A percentile compares a stretch with the other conserved stretches of the same genome.
Conservation (phyloP, 2,329 filamentous ascomycete genomes). For the Hypomyces rosellus region DNA sequence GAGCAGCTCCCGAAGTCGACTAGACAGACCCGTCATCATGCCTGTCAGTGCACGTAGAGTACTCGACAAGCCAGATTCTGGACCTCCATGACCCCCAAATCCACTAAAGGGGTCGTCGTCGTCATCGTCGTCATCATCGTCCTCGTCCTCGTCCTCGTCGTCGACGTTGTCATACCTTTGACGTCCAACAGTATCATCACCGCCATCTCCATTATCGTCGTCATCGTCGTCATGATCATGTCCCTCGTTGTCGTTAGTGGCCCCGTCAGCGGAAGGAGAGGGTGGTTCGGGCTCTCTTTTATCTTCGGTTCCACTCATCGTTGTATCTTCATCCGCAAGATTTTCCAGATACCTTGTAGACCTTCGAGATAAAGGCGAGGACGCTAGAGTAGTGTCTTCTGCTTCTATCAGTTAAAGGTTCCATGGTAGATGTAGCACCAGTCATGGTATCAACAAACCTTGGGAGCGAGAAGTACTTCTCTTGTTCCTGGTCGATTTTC, state of each 20-base stretch:
- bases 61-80: slow-evolving; percentile 62
- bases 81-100: slow-evolving; percentile 61
- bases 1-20: slow-evolving; percentile 71
- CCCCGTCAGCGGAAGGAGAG: not conserved
- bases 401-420: slow-evolving; percentile 9
- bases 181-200: slow-evolving; percentile 20
- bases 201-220: slow-evolving; percentile 27
- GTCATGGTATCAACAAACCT: slow-evolving; percentile 26
- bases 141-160: slow-evolving; percentile 34
- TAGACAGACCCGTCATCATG: slow-evolving; percentile 82
- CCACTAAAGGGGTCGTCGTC: slow-evolving; percentile 56
- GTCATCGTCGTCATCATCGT: slow-evolving; percentile 50
- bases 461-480: slow-evolving; percentile 46
- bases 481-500: slow-evolving; percentile 67
- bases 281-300: slow-evolving; percentile 39
- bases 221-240: slow-evolving; percentile 23
- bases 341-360: slow-evolving; percentile 49
- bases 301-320: slow-evolving; percentile 65
- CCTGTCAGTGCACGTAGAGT: slow-evolving; percentile 83
- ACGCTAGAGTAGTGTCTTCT: slow-evolving; percentile 27
- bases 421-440: not conserved
- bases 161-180: slow-evolving; percentile 16
- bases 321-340: slow-evolving; percentile 55
- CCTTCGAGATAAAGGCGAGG: slow-evolving; percentile 36
- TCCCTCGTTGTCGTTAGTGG: slow-evolving; percentile 32